A percentile compares a stretch with the other conserved stretches of the same genome.
These are phyloP conservation scores for Scedosporium aurantiacum DNA, from an alignment of 2,329 filamentous ascomycete genomes.

Conservation along the genomic window DNA sequence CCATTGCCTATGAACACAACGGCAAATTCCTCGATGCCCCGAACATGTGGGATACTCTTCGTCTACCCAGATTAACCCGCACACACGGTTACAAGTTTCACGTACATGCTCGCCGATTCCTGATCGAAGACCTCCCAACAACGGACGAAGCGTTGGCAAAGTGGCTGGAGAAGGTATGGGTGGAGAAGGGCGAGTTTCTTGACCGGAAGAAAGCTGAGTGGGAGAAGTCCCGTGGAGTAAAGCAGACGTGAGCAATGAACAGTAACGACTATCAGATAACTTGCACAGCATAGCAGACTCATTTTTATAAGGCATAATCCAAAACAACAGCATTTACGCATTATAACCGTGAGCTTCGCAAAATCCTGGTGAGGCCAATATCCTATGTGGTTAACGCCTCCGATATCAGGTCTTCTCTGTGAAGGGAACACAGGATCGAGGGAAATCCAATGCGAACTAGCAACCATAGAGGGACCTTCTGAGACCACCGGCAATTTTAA, in stretches of 20 bases:
- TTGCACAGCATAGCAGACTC: background rate
- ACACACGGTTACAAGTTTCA: slow-evolving; percentile 35
- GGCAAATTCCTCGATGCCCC: slow-evolving; percentile 33
- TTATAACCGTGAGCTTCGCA: no score
- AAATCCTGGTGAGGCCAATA: no score
- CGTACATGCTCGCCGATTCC: slow-evolving; percentile 36
- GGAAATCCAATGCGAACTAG: no score
- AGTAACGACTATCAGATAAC: background rate
- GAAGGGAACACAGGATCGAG: no score
- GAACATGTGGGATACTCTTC: slow-evolving; percentile 42
- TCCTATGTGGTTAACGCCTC: no score
- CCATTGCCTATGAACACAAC: slow-evolving; percentile 39
- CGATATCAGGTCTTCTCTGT: no score
- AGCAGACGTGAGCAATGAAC: background rate
- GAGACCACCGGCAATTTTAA: no score
- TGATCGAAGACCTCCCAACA: slow-evolving; percentile 33
- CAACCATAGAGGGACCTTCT: no score
- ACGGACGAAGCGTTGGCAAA: slow-evolving; percentile 36
- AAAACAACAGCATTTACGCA: background rate
- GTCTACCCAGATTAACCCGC: slow-evolving; percentile 25
- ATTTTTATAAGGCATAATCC: background rate
- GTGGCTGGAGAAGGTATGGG: slow-evolving; percentile 42
- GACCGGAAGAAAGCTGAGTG: slow-evolving; percentile 32
- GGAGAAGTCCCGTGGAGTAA: slow-evolving; percentile 11
- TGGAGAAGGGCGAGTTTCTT: slow-evolving; percentile 41